Conservation (phyloP, 805 yeast genomes). For the Yamadazyma laniorum region DNA sequence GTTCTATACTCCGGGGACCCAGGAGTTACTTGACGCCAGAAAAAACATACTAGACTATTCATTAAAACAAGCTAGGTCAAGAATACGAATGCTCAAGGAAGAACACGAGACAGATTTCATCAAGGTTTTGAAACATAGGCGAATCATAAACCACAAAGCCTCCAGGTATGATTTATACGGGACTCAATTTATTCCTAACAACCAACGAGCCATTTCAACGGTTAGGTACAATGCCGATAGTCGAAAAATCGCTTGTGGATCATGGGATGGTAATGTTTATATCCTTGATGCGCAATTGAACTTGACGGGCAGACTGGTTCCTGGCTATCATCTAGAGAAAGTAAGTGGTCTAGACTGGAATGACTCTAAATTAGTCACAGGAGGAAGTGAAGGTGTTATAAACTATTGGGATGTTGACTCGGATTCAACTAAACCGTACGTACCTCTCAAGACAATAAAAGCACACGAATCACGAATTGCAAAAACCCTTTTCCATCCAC, state of each 20-base stretch:
- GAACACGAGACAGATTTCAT: conserved; percentile 34
- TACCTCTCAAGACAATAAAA: conserved; percentile 19
- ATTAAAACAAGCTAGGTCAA: conserved; percentile 38
- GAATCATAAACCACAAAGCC: conserved; percentile 37
- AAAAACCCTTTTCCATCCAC: conserved; percentile 63
- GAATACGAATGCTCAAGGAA: conserved; percentile 38
- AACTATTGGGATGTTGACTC: conserved; percentile 26
- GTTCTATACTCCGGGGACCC: conserved; percentile 78
- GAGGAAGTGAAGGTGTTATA: conserved; percentile 40
- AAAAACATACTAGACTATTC: conserved; percentile 52
- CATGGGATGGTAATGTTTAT: conserved; percentile 79
- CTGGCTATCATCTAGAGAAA: conserved; percentile 59
- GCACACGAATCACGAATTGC: conserved; percentile 56
- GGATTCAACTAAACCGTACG: conserved; percentile 3
- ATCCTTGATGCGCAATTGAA: conserved; percentile 46
- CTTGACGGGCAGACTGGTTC: conserved; percentile 20
- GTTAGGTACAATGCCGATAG: conserved; percentile 46
- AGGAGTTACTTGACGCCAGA: conserved; percentile 52
- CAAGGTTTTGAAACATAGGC: conserved; percentile 45
- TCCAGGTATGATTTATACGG: conserved; percentile 49
- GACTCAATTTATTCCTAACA: conserved; percentile 59
- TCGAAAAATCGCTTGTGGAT: conserved; percentile 56
- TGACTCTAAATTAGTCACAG: conserved; percentile 24
- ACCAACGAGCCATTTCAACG: conserved; percentile 66
- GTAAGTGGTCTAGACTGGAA: conserved; percentile 71